Evolutionary conservation across 2,329 filamentous ascomycete species (phyloP), one percentile per base, ranked within the genome.

Genomic region (Talaromyces sp.): DNA sequence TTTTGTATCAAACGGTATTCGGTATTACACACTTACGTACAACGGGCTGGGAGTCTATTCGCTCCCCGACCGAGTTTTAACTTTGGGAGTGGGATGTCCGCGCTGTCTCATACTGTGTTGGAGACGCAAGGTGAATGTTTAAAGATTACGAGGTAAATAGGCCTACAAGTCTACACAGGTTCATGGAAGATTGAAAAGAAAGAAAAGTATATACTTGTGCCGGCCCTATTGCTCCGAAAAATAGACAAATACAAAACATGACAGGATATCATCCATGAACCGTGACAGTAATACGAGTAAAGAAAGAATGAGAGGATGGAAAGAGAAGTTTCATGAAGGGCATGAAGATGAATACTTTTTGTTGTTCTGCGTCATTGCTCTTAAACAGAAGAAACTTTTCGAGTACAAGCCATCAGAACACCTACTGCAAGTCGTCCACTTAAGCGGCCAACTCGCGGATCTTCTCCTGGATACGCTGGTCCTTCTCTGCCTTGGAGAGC

Each of bases 381-480:
- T 25, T 42, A 57, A n/a, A 57, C 42, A 56, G 44, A 52, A 52
- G 21, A 35, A 23, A 25, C n/a, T 28, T 59, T 59, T 59, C 57
- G 35, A 46, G 25, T 25, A 37, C 37, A 48, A 52, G 31, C 40
- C 58, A 50, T 40, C 35, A 60, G 46, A 65, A 65, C 60, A 62
- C 67, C 31, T 52, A 50, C 2, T 5, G 28, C 58, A 31, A 52
- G 44, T 14, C 2, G 54, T 50, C 52, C 68, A 69, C 70, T 76
- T 78, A 80, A 70, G 74, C 73, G 67, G 78, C 76, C 67, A 96
- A 84, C 82, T 89, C 85, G 77, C 89, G 87, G 83, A 99, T 99
- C 86, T 90, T 96, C 79, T 88, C 86, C 88, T 96, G 86, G 81
- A 99, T 86, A 71, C 88, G 86, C 81, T 88, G 84, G 78, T 89